These are phyloP conservation scores for Eutrema yunnanense DNA, from an alignment of 345 rosid species.

Conservation along the genomic window DNA sequence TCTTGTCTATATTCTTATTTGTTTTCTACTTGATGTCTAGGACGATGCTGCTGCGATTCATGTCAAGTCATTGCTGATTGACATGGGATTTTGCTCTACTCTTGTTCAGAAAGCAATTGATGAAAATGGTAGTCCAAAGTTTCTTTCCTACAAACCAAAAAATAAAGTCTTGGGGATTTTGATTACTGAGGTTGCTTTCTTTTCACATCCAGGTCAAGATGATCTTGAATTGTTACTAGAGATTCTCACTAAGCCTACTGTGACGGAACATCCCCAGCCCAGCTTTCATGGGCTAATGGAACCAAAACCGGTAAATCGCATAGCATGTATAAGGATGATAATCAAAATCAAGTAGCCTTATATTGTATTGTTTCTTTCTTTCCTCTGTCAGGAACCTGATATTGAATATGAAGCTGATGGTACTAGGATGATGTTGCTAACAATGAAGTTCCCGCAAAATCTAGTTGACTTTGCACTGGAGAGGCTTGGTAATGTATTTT, in stretches of 20 bases:
- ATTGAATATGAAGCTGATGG: constrained; percentile 43
- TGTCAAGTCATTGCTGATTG: constrained; percentile 51
- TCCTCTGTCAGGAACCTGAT: constrained; percentile 60
- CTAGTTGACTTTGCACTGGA: constrained; percentile 70
- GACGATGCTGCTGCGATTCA: constrained; percentile 53
- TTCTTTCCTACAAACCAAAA: neutral
- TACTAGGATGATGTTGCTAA: constrained; percentile 48
- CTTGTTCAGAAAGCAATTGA: constrained; percentile 64
- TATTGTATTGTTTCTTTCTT: neutral
- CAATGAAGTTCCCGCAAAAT: constrained; percentile 63
- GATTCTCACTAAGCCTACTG: constrained; percentile 39
- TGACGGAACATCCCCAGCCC: constrained; percentile 6
- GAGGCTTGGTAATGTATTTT: constrained; percentile 53
- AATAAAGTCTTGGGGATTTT: neutral
- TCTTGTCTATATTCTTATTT: neutral
- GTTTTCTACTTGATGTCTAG: constrained; percentile 35
- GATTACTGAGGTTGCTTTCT: neutral
- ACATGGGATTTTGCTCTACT: constrained; percentile 73
- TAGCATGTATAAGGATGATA: too few relatives aligned
- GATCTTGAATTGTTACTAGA: constrained; percentile 13
- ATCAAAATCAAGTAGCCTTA: too few relatives aligned
- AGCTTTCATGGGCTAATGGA: constrained; percentile 17
- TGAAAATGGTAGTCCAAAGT: constrained; percentile 54
- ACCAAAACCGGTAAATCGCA: constrained; percentile 26
- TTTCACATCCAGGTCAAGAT: too few relatives aligned